A percentile compares a stretch with the other conserved stretches of the same genome.
These are phyloP conservation scores for Mycena pura DNA, from an alignment of 768 basidiomycete genomes.

Conservation along the genomic window DNA sequence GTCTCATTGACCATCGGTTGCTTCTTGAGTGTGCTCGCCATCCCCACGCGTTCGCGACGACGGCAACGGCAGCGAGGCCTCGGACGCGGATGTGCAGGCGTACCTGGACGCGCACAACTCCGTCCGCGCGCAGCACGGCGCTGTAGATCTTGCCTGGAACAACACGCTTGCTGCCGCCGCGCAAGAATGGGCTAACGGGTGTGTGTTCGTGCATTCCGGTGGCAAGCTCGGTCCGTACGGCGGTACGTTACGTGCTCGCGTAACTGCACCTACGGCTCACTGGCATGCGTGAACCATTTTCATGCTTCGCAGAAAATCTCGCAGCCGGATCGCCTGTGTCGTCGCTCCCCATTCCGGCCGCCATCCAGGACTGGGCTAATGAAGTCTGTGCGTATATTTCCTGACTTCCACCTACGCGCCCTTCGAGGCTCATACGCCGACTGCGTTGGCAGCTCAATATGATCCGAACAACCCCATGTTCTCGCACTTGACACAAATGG, in stretches of 20 bases:
- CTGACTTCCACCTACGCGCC: not conserved
- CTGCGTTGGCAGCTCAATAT: slow-evolving; percentile 38
- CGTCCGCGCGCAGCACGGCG: slow-evolving; percentile 51
- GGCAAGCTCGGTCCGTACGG: slow-evolving; percentile 44
- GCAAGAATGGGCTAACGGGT: slow-evolving; percentile 52
- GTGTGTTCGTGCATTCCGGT: slow-evolving; percentile 55
- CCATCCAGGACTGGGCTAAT: slow-evolving; percentile 47
- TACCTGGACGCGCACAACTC: slow-evolving; percentile 36
- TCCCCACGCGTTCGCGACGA: not conserved
- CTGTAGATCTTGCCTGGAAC: slow-evolving; percentile 53
- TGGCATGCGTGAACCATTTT: not conserved
- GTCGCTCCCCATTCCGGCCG: slow-evolving; percentile 36
- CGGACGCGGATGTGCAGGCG: slow-evolving; percentile 6
- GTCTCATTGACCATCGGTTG: not conserved
- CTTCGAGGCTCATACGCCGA: not conserved
- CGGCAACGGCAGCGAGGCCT: not conserved
- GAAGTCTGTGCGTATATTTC: slow-evolving; percentile 46
- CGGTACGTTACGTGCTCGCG: slow-evolving; percentile 31
- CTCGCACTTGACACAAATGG: slow-evolving; percentile 57
- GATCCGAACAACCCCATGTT: slow-evolving; percentile 45
- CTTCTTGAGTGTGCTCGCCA: not conserved
- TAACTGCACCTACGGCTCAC: not conserved
- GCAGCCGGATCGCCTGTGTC: slow-evolving; percentile 52
- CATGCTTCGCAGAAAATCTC: slow-evolving; percentile 49
- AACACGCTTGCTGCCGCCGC: slow-evolving; percentile 48